A percentile compares a stretch with the other conserved stretches of the same genome.
Conservation (phyloP, 805 yeast species). For the Kuraishia ogatae region DNA sequence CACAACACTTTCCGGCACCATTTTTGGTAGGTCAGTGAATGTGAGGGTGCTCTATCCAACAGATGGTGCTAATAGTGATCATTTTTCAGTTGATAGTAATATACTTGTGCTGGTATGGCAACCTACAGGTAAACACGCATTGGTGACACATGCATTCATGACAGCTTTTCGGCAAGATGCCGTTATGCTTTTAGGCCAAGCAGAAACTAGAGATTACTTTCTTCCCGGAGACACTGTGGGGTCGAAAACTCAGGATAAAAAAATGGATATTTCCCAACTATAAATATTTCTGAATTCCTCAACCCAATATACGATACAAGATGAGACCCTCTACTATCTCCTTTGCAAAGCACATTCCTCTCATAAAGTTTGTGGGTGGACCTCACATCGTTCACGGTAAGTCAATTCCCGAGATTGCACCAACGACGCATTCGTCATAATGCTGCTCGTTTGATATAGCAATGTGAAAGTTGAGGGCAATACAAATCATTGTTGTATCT, state of each 20-base stretch:
- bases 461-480: too few relatives aligned
- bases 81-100: neutral
- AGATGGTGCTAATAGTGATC: too few relatives aligned
- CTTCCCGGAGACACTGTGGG: neutral
- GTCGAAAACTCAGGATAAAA: too few relatives aligned
- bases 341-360: constrained; percentile 46
- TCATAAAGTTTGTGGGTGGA: constrained; percentile 84
- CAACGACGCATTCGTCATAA: too few relatives aligned
- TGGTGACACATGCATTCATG: neutral
- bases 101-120: neutral
- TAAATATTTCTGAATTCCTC: neutral
- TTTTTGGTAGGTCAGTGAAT: neutral
- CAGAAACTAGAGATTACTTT: neutral
- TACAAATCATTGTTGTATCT: too few relatives aligned
- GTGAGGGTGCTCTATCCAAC: neutral
- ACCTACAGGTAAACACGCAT: neutral
- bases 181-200: neutral
- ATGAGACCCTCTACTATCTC: constrained; percentile 22
- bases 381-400: constrained; percentile 47
- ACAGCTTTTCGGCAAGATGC: neutral
- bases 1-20: neutral
- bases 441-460: too few relatives aligned
- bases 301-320: neutral
- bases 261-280: neutral
- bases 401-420: constrained; percentile 14